These are phyloP conservation scores for Lichtheimia ramosa DNA, from an alignment of 371 early-diverging fungal genomes.

Conservation along the genomic window DNA sequence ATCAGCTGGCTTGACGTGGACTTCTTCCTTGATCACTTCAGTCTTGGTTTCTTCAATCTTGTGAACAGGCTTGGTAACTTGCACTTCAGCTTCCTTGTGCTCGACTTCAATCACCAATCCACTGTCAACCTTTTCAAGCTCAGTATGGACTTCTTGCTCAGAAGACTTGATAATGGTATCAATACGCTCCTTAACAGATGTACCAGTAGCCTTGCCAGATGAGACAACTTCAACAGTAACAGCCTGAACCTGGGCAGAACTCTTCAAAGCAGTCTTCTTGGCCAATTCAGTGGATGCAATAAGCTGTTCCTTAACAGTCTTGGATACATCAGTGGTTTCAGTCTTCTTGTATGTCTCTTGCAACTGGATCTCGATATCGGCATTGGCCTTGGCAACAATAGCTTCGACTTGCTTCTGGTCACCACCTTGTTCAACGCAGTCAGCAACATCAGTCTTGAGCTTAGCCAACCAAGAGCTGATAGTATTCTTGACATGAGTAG, in stretches of 20 bases:
- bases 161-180: neutral
- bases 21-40: neutral
- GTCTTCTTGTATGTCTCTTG: neutral
- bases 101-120: neutral
- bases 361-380: neutral
- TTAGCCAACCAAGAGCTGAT: constrained; percentile 11
- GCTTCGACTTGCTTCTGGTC: neutral
- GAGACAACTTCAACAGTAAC: neutral
- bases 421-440: neutral
- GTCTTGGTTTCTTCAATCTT: neutral
- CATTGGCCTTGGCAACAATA: constrained; percentile 2
- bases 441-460: neutral
- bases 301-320: neutral
- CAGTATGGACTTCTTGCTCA: neutral
- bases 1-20: neutral
- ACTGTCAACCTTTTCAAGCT: neutral
- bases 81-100: neutral
- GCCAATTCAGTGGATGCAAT: constrained; percentile 3
- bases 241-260: neutral
- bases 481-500: constrained; percentile 23
- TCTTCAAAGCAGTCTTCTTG: neutral
- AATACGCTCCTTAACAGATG: neutral
- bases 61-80: neutral
- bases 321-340: neutral
- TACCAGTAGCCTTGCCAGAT: neutral